Base-by-base conservation (phyloP, 805 yeast genomes). In the Ogataea neopini region DNA sequence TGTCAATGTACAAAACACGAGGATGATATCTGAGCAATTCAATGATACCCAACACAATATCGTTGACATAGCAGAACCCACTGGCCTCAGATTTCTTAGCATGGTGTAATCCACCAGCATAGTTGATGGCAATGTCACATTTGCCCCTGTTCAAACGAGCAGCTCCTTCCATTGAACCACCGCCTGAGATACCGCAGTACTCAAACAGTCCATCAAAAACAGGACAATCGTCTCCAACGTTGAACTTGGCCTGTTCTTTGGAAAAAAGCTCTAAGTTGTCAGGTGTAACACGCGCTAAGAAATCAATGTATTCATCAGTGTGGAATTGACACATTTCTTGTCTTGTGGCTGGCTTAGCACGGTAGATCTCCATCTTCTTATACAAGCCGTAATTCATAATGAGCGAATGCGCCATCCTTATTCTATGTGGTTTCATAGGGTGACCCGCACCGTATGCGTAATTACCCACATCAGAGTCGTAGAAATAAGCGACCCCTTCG, bases 261-360 rank as follows among this genome's bases (percentile, higher is more conserved):
- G 87, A 80, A 63, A 90, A 88, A 75, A 84, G 71, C 51, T 89
- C 95, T 67, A 89, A 75, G 64, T 89, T 91, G 65, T 91, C 97
- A 6, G 97, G 97, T 13, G 96, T 83, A 28, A 88, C 97, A 48
- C 96, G 75, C 40, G 90, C 83, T 52, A 91, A 71, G 63, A 94
- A 94, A 67, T 94, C 97, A 49, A 94, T 85, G 67, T 94, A 94
- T 68, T 94, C 99, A 68, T 94, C 98, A 2, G 98, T 89, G 68
- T 94, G 99, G 69, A 94, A 92, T 70, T 92, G 97, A 60, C 96
- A 86, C 96, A 94, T 89, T 63, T 94, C 99, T 69, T 92, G 96
- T 64, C 88, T 86, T 14, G 98, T 91, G 34, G 99, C 99, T 1
- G 98, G 97, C 67, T 90, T 91, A 36, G 98, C 97, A 43, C 97